phyloP scores from a whole-genome alignment of 306 rosid genomes.

The Albizia julibrissin region DNA sequence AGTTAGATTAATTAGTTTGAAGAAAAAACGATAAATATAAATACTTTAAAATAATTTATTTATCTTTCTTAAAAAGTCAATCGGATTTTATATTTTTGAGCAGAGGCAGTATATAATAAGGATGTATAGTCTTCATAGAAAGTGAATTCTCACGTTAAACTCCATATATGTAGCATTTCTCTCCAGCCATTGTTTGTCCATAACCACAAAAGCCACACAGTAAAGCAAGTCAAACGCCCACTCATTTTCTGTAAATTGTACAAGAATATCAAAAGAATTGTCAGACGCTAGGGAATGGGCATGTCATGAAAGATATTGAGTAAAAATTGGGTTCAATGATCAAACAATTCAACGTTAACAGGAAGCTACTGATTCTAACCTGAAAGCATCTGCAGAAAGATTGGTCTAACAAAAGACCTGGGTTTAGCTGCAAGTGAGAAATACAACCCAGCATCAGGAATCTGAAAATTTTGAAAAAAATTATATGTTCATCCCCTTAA shows the following conservation, averaged over 20 bases:
- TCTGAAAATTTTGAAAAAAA: conserved; percentile 16
- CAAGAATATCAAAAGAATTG: not conserved
- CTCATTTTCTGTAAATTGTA: conserved; percentile 62
- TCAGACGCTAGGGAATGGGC: not conserved
- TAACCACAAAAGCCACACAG: conserved; percentile 79
- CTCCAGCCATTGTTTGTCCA: conserved; percentile 88
- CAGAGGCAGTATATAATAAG: not conserved
- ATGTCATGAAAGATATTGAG: not conserved
- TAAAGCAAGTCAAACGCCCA: conserved; percentile 94
- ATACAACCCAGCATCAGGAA: conserved; percentile 24
- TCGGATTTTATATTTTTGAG: too few relatives aligned
- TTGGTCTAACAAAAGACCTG: conserved; percentile 65
- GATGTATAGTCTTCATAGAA: not conserved
- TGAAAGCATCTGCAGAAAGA: conserved; percentile 79
- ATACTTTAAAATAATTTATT: too few relatives aligned
- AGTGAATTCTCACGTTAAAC: conserved; percentile 70
- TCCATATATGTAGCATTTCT: conserved; percentile 91
- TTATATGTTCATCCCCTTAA: not conserved
- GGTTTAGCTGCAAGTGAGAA: conserved; percentile 78
- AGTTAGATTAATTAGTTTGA: too few relatives aligned
- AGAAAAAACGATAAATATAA: too few relatives aligned
- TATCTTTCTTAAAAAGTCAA: too few relatives aligned
- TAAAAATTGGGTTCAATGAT: conserved; percentile 8
- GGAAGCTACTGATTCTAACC: conserved; percentile 48
- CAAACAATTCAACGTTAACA: not conserved